Base-by-base conservation (phyloP, 257 asterid genomes). In the Plantago major region DNA sequence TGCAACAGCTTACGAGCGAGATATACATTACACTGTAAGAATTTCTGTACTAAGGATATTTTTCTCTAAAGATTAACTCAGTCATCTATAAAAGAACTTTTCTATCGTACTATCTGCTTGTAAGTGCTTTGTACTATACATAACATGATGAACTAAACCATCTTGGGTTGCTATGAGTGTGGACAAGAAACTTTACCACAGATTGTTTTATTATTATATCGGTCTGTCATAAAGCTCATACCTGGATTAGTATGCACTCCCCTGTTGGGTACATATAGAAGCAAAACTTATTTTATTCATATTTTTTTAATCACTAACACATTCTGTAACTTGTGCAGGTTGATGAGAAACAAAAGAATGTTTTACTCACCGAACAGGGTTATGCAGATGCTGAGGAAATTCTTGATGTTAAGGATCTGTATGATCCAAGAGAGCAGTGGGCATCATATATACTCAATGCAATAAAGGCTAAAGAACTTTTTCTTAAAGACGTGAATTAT, bases 381-480 rank as follows among this genome's bases (percentile, higher is more conserved):
- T 92, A 92, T 79, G 96, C 96, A 42, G 97, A 89, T 75, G 87
- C 99, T 55, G 99, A 92, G 70, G 97, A 92, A 85, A 92, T 92
- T 72, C 79, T 92, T 77, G 87, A 80, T 62, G 91, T 92, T 62
- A 86, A 92, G 74, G 97, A 92, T 81, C 79, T 92, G 63, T 92
- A 92, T 71, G 99, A 92, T 79, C 99, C 99, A 28, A 79, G 96
- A 71, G 96, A 87, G 81, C 99, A 92, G 76, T 89, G 99, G 99
- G 99, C 99, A 58, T 92, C 95, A 52, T 92, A 82, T 79, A 73
- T 92, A 71, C 67, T 92, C 71, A 92, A 92, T 76, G 99, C 99
- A 61, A 71, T 92, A 68, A 92, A 92, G 75, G 95, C 99, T 44
- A 86, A 89, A 69, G 97, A 92, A 79, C 97, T 92, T 71, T 92